Evolutionary conservation across 371 early-diverging fungal species (phyloP).

Genomic region (Mucor plumbeus): DNA sequence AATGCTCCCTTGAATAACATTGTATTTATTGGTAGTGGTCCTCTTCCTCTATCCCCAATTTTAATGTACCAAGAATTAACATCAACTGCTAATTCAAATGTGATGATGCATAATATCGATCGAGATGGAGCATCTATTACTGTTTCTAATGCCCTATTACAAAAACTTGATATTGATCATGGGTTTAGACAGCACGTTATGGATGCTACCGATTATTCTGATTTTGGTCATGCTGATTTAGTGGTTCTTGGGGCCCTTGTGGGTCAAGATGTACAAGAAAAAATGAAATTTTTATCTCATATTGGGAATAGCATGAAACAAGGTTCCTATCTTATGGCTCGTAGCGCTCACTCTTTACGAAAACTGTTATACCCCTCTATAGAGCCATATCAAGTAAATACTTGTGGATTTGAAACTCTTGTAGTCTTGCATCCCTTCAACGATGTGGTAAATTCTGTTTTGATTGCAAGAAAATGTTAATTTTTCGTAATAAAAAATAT

Average conservation of each 20-base stretch:
- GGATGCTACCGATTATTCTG: slow-evolving; percentile 26
- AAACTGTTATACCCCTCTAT: slow-evolving; percentile 37
- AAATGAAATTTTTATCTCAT: slow-evolving; percentile 23
- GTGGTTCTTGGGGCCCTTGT: slow-evolving; percentile 46
- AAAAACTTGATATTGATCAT: slow-evolving; percentile 21
- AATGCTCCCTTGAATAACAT: slow-evolving; percentile 27
- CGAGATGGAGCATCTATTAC: slow-evolving; percentile 28
- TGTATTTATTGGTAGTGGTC: slow-evolving; percentile 52
- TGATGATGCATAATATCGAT: slow-evolving; percentile 37
- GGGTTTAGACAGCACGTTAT: slow-evolving; percentile 18
- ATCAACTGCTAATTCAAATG: not conserved
- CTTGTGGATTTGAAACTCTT: slow-evolving; percentile 32
- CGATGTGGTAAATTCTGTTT: slow-evolving; percentile 44
- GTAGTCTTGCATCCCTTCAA: slow-evolving; percentile 39
- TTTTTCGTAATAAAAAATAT: not conserved
- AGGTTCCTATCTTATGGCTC: slow-evolving; percentile 34
- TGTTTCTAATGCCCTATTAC: slow-evolving; percentile 19
- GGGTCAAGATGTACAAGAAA: slow-evolving; percentile 28
- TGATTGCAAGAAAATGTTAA: slow-evolving; percentile 35
- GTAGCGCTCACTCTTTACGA: slow-evolving; percentile 48
- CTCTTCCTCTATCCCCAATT: slow-evolving; percentile 49
- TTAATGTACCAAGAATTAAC: slow-evolving; percentile 30
- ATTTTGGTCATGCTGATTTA: slow-evolving; percentile 34
- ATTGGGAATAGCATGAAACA: slow-evolving; percentile 34
- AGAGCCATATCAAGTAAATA: slow-evolving; percentile 26